A percentile compares a stretch with the other conserved stretches of the same genome.
Evolutionary conservation across 306 rosid genomes (phyloP).

Genomic region (Styphnolobium japonicum): DNA sequence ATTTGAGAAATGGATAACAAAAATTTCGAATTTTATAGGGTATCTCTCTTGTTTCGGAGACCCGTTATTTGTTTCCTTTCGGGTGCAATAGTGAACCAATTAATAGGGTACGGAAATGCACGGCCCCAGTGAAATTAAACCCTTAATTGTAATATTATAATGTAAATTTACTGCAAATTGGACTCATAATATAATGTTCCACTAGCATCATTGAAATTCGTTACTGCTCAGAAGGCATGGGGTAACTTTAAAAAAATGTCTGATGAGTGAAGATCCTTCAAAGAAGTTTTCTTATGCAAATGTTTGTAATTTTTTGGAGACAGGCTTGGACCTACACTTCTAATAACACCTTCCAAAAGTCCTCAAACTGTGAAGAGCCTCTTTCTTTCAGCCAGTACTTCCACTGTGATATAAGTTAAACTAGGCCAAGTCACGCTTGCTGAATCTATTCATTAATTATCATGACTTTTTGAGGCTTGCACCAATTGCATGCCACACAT

Average conservation of each 20-base stretch:
- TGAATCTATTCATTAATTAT: conserved; percentile 9
- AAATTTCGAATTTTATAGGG: neutral
- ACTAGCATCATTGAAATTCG: neutral
- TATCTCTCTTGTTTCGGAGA: neutral
- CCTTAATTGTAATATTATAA: neutral
- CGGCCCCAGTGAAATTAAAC: neutral
- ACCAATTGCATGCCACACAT: neutral
- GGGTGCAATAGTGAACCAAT: neutral
- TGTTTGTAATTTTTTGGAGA: neutral
- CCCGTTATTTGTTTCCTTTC: neutral
- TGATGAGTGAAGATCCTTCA: neutral
- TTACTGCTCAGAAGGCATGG: neutral
- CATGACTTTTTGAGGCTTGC: neutral
- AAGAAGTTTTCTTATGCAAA: neutral
- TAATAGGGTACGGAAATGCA: neutral
- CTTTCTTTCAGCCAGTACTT: conserved; percentile 10
- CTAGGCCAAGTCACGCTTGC: conserved; percentile 12
- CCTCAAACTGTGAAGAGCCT: conserved; percentile 3
- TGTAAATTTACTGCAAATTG: neutral
- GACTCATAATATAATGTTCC: neutral
- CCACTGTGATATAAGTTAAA: conserved; percentile 27
- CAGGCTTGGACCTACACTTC: conserved; percentile 11
- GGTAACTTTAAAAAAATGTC: neutral
- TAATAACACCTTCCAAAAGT: conserved; percentile 14
- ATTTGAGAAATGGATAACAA: neutral